These are phyloP conservation scores for Geosmithia morbida DNA, from an alignment of 2,329 filamentous ascomycete genomes.

Conservation along the genomic window DNA sequence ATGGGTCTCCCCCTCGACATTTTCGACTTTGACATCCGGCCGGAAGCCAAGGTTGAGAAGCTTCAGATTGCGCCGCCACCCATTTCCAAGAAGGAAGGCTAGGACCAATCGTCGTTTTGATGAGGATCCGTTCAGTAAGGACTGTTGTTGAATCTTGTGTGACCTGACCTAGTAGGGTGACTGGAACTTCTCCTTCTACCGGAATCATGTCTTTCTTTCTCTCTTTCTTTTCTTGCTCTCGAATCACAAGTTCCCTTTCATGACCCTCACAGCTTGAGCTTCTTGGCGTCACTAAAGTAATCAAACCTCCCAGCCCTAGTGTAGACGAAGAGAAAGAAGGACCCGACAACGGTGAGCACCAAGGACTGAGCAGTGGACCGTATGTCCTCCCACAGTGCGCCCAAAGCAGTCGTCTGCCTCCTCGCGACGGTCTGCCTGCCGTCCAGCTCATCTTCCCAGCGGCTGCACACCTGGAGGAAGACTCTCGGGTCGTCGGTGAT, in stretches of 20 bases:
- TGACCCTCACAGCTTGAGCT: background rate
- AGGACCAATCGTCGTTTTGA: background rate
- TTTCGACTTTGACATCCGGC: slow-evolving; percentile 84
- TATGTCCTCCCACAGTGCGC: background rate
- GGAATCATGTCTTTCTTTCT: no score
- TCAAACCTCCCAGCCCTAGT: slow-evolving; percentile 12
- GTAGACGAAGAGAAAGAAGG: slow-evolving; percentile 5
- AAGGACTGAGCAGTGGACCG: background rate
- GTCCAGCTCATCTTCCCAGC: slow-evolving; percentile 19
- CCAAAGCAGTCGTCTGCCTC: background rate
- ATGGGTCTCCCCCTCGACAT: slow-evolving; percentile 84
- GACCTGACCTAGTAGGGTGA: no score
- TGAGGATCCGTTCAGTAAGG: no score
- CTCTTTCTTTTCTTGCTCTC: no score
- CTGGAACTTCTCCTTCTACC: no score
- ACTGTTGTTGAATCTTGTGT: no score
- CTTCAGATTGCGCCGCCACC: background rate
- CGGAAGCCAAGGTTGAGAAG: slow-evolving; percentile 24
- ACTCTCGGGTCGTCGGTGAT: slow-evolving; percentile 70
- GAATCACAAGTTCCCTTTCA: no score
- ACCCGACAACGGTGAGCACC: background rate
- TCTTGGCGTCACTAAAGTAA: slow-evolving; percentile 7
- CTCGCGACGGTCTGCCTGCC: slow-evolving; percentile 6
- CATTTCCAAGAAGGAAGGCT: background rate
- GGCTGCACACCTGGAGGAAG: slow-evolving; percentile 46